These are phyloP conservation scores for Ophiocordyceps camponoti-rufipedis DNA, from an alignment of 2,329 filamentous ascomycete species.

Conservation along the genomic window DNA sequence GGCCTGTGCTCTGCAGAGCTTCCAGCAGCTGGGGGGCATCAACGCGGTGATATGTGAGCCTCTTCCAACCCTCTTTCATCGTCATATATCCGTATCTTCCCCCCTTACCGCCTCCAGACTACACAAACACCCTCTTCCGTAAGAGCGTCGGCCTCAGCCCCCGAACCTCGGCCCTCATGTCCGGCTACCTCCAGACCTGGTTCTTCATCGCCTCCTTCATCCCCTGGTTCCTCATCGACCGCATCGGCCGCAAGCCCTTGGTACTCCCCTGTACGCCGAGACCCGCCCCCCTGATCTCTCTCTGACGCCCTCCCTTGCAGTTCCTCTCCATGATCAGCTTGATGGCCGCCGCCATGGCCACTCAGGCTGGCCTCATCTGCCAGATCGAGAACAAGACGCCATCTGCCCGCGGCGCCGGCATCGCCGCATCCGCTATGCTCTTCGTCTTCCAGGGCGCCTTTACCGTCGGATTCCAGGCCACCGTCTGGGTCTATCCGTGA, in stretches of 20 bases:
- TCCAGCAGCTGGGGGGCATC: conserved; percentile 29
- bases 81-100: too few species aligned
- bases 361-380: conserved; percentile 20
- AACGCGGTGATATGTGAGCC: conserved; percentile 25
- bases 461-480: conserved; percentile 18
- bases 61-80: too few species aligned
- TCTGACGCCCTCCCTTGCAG: conserved; percentile 3
- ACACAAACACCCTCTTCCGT: conserved; percentile 26
- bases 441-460: conserved; percentile 22
- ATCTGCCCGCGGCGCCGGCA: conserved; percentile 14
- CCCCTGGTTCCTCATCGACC: conserved; percentile 27
- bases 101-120: conserved; percentile 11
- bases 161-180: conserved; percentile 28
- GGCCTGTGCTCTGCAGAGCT: conserved; percentile 11
- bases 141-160: conserved; percentile 21
- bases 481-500: conserved; percentile 15
- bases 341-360: conserved; percentile 21
- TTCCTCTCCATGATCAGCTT: conserved; percentile 20
- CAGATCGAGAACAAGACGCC: conserved; percentile 17
- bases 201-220: conserved; percentile 21
- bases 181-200: conserved; percentile 31
- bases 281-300: too few species aligned
- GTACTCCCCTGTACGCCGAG: conserved; percentile 5
- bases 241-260: conserved; percentile 23
- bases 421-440: conserved; percentile 20